Base-by-base conservation (phyloP, 1,284 basidiomycete genomes). In the Fomitopsis palustris region DNA sequence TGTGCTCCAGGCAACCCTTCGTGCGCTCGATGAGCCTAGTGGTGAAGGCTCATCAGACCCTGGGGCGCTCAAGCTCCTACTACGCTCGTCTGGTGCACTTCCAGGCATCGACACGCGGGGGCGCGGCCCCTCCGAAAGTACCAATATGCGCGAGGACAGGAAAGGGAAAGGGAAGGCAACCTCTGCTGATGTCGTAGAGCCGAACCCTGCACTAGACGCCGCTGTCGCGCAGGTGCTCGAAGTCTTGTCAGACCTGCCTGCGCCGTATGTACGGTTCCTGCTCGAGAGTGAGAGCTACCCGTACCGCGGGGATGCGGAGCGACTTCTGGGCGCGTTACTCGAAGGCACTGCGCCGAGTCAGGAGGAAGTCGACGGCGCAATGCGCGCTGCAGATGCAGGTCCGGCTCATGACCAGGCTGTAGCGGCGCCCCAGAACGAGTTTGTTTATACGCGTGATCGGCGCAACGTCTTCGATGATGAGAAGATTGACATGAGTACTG, bases 391-490 rank as follows among this genome's bases (percentile, higher is more conserved):
- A 19, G 45, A 37, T 12, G 42, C 9, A 6, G 35, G 21, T 5
- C 47, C 14, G 21, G 41, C 23, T n/a, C 43, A 23, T 39, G 39
- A 53, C 9, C 27, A 51, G 47, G 27, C 41, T 9, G n/a, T 8
- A 14, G 49, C 10, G 16, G 23, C 54, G 37, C 47, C 55, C 56
- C 56, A 6, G 43, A 72, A 72, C 6, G 68, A 74, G 35, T 68
- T 67, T 29, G 67, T 68, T 51, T 79, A 74, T 64, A 79, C 78
- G 58, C 74, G 72, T 45, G 80, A 81, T 63, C 76, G 90, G 57
- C 72, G 75, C 57, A 95, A 95, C 62, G 77, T 92, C 0, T 93
- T 90, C 65, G 87, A 93, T 64, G 81, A 85, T 17, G 82, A 89
- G 49, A 73, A 70, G 25, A 82, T 95, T 72, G 90, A 95, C 66